Evolutionary conservation across 2,329 filamentous ascomycete genomes (phyloP), one percentile per base, ranked within the genome.

Genomic region (Taxawa tesnikishii): DNA sequence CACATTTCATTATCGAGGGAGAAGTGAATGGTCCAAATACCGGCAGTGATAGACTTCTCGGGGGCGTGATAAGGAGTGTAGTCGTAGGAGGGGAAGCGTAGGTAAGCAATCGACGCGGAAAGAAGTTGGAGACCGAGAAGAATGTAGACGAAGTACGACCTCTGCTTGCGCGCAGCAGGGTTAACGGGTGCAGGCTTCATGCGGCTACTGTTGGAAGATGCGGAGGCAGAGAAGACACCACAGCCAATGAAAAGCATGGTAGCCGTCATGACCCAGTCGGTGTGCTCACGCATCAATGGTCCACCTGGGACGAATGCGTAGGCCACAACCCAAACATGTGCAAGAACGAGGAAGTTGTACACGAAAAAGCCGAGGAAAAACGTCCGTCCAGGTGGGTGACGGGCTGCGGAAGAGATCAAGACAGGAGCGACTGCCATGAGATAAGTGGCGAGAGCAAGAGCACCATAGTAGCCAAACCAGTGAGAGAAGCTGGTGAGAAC

Each of bases 1-100:
- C 85, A 96, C 87, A 96, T 94, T 55, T 94, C 82, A 47, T 98
- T 96, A 60, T 98, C 90, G 13, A 98, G 74, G 10, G 83, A 87
- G 56, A 98, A 98, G 61, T 98, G 90, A 34, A 96, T 87, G 0
- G 90, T 98, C 90, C 90, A 98, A 54, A 98, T 96, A 45, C 90
- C 90, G 1, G 85, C 84, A 0, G 92, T 96, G 37, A 94, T 70
- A 32, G 92, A 63, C 45, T 90, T 90, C 41, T 87, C 80, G 32
- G 94, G 75, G 23, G 74, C 72, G 53, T 98, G 88, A 56, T 96
- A 87, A 0, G 90, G 83, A 34, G 73, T 75, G 62, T 94, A 93
- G 59, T 96, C 77, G 53, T 94, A 88, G 2, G 78, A 79, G 0
- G 90, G 90, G 65, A 96, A 94, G 40, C 90, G 83, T 33, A 87